Base-by-base conservation (phyloP, 768 basidiomycete genomes). In the Amanita exitialis region DNA sequence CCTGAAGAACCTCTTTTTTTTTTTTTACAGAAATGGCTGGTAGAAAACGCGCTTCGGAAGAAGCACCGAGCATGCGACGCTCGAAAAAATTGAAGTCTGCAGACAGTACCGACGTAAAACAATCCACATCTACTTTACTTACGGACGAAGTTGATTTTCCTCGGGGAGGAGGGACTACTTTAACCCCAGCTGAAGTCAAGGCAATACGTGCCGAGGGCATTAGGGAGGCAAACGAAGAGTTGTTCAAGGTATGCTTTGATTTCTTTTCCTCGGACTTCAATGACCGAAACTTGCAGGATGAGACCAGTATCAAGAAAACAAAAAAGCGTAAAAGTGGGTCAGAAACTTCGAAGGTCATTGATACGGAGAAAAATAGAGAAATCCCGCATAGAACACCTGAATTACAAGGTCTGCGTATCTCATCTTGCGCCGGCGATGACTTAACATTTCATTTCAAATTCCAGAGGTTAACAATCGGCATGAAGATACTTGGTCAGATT, bases 131-230 rank as follows among this genome's bases (percentile, higher is more conserved):
- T 3, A 67, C 62, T 56, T 59, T 73, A 51, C 65, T 71, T 32
- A 54, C 73, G 8, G 82, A 91, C 35, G 92, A 94, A 60, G 77
- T 90, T 45, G 91, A 94, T 65, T 99, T 98, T 67, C 94, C 94
- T 52, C 82, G 95, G 58, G 96, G 95, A 23, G 95, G 95, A 23
- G 95, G 95, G 47, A 88, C 91, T 1, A 77, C 72, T 28, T 77
- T 95, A 58, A 96, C 94, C 16, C 85, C 92, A 28, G 69, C 90
- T 6, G 94, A 99, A 65, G 83, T 92, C 49, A 93, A 94, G 66
- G 70, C 82, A 48, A 79, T 90, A 32, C 79, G 84, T 47, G 82
- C 86, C 20, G 95, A 98, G 64, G 95, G 82, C 4, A 70, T 79
- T 7, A 81, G 82, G 61, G 93, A 96, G 63, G 92, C 89, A 0